Evolutionary conservation across 2,329 filamentous ascomycete genomes (phyloP), one percentile per base, ranked within the genome.

Genomic region (Aspergillus nomiae): DNA sequence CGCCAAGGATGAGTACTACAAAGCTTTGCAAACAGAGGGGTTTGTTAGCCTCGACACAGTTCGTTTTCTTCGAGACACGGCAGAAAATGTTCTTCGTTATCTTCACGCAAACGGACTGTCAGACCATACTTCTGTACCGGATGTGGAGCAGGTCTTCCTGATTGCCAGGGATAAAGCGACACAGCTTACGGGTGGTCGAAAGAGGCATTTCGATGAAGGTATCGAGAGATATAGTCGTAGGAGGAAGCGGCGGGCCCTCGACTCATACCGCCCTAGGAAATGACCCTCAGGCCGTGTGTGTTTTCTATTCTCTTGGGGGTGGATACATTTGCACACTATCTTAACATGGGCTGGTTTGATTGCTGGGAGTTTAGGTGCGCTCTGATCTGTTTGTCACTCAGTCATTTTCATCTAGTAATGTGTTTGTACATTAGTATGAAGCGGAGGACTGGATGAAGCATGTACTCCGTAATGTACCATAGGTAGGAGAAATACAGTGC

Each of bases 31-130:
- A 43, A 63, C 59, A 34, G 65, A 74, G 34, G 71, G 68, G 34
- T 59, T 69, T 3, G 62, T 69, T 4, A 69, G 68, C 36, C 66
- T 70, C 41, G 65, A 69, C 26, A 69, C 73, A 1, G 76, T 77
- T 28, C 76, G 76, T 56, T 81, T 80, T 56, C 74, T 82, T 30
- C 77, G 79, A 4, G 79, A 82, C 65, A 81, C 77, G 1, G 78
- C 79, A 7, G 79, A 81, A 61, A 81, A 81, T 59, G 70, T 74
- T 1, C 69, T 80, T 19, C 68, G 70, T 16, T 78, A 77, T 54
- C 67, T 81, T 10, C 63, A 67, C 30, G 59, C 69, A 11, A 67
- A 70, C 26, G 68, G 65, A 11, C 58, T 66, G 21, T 58, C 63
- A 4, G 65, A 74, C 12, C 70, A 78, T 57, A 59, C 60, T 16